Base-by-base conservation (phyloP, 2,329 filamentous ascomycete genomes). In the Botrytis galanthina region DNA sequence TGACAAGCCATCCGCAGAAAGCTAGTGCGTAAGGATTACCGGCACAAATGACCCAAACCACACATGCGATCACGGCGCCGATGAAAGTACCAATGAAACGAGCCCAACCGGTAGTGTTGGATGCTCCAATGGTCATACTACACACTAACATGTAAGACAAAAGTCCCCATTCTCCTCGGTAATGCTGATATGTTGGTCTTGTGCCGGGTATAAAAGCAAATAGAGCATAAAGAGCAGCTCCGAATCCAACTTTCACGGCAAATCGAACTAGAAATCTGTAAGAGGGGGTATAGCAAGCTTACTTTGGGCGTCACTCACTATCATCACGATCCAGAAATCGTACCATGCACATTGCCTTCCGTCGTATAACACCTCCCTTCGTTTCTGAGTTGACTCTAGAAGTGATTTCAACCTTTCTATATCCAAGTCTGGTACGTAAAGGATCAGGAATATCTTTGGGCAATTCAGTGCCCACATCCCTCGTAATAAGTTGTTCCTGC, bases 91-190 rank as follows among this genome's bases (percentile, higher is more conserved):
- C 96, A 14, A 93, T 85, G 80, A 98, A 95, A 77, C 96, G 91
- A 67, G 95, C 90, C 79, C 91, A 90, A 6, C 94, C 95, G 0
- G 95, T 98, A 1, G 95, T 97, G 82, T 98, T 99, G 37, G 94
- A 93, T 12, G 96, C 94, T 42, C 96, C 96, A 35, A 98, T 95
- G 0, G 95, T 99, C 94, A 98, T 98, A 54, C 93, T 94, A 81
- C 95, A 97, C 37, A 99, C 96, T 80, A 98, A 90, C 95, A 98
- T 98, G 84, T 97, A 98, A 0, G 94, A 97, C 72, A 99, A 83
- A 3, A 99, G 86, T 35, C 96, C 96, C 96, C 96, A 99, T 86
- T 99, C 96, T 44, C 95, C 95, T 81, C 95, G 88, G 94, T 95
- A 98, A 79, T 92, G 91, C 70, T 90, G 87, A 81, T 98, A 99